Conservation (phyloP, 1,284 basidiomycete species). For the Cutaneotrichosporon sp. region DNA sequence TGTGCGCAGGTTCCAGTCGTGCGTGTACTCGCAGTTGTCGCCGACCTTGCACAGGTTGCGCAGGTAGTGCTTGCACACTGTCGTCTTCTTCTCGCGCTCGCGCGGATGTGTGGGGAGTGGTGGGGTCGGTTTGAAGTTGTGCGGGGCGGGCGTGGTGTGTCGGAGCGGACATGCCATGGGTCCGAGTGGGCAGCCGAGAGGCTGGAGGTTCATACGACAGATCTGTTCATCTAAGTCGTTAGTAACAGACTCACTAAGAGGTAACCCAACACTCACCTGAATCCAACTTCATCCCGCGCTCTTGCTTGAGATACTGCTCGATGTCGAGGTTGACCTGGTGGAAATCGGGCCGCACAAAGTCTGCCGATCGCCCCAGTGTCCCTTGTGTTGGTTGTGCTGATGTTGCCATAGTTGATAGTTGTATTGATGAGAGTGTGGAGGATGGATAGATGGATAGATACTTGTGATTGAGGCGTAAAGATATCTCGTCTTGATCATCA, state of each 20-base stretch:
- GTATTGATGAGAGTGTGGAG: not conserved
- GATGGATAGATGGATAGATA: too few species aligned
- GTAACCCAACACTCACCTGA: slow-evolving; percentile 61
- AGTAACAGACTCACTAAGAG: too few species aligned
- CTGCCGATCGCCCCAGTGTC: slow-evolving; percentile 47
- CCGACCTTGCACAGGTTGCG: slow-evolving; percentile 98
- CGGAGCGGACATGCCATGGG: slow-evolving; percentile 80
- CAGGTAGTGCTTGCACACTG: slow-evolving; percentile 99
- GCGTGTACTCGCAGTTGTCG: slow-evolving; percentile 95
- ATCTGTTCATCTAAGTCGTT: slow-evolving; percentile 74
- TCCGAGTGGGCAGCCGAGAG: slow-evolving; percentile 80
- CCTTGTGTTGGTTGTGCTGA: slow-evolving; percentile 17
- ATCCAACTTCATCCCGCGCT: slow-evolving; percentile 84
- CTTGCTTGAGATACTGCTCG: slow-evolving; percentile 76
- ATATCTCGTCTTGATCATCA: not conserved
- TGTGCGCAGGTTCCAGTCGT: slow-evolving; percentile 94
- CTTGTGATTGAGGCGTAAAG: too few species aligned
- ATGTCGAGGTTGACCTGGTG: slow-evolving; percentile 86
- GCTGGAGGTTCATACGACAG: slow-evolving; percentile 71
- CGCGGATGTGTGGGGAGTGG: slow-evolving; percentile 67
- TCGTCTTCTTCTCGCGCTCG: slow-evolving; percentile 78
- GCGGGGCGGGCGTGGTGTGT: slow-evolving; percentile 75
- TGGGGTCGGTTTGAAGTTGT: slow-evolving; percentile 82
- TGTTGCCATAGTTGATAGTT: slow-evolving; percentile 9
- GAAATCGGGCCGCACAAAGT: slow-evolving; percentile 81